A percentile compares a stretch with the other conserved stretches of the same genome.
These are phyloP conservation scores for Chlorella sp. DNA, from an alignment of 139 green algal genomes.

Conservation along the genomic window DNA sequence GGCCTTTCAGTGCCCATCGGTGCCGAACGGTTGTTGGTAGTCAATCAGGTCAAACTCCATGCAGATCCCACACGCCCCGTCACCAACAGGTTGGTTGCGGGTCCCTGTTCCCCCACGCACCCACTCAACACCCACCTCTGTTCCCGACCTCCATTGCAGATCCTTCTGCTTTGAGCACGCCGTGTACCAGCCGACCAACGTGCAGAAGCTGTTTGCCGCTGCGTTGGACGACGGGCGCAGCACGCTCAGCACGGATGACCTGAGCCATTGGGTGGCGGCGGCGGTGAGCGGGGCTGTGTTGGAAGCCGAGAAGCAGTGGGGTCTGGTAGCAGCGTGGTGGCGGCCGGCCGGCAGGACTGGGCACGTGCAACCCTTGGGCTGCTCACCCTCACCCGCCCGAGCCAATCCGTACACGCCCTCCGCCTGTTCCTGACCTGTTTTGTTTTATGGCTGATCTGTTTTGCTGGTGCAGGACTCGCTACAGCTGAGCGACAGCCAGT, in stretches of 20 bases:
- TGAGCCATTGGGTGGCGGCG: neutral
- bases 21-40: too few species aligned
- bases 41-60: too few species aligned
- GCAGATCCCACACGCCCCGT: too few species aligned
- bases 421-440: neutral
- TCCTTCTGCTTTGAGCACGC: conserved; percentile 35
- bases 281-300: neutral
- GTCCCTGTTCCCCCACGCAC: too few species aligned
- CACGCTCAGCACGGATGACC: neutral
- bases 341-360: too few species aligned
- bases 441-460: neutral
- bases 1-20: too few species aligned
- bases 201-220: conserved; percentile 20
- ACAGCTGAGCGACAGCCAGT: neutral
- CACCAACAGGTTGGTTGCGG: too few species aligned
- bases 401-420: neutral
- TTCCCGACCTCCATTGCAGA: too few species aligned
- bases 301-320: neutral
- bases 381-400: neutral
- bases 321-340: too few species aligned
- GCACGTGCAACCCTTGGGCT: too few species aligned
- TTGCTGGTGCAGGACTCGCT: neutral
- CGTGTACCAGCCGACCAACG: conserved; percentile 13
- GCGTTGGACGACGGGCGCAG: conserved; percentile 12
- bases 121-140: too few species aligned